Evolutionary conservation across 2,329 filamentous ascomycete species (phyloP), one percentile per base, ranked within the genome.

Genomic region (Tolypocladium paradoxum): DNA sequence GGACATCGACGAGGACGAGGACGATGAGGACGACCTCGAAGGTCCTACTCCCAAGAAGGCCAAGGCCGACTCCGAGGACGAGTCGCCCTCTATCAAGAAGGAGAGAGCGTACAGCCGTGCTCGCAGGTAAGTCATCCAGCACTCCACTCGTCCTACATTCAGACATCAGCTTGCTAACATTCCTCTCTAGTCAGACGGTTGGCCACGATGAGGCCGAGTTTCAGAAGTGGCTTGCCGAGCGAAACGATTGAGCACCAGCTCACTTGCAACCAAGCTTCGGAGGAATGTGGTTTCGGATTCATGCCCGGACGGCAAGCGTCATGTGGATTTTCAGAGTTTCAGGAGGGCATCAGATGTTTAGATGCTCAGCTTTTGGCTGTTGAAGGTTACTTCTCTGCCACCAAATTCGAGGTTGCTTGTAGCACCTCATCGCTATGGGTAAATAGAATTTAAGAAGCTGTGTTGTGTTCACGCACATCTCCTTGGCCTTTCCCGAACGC

Each of bases 21-120:
- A 57, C 11, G 54, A 54, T 3, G 56, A 53, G 8, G 50, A 50
- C 9, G 48, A 54, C 6, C 6, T 20, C 27, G 27, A 4, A 5
- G 27, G 16, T 34, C 53, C 57, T 24, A 60, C 65, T 6, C 49
- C 52, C 49, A 68, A 69, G 56, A 67, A 65, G 56, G 47, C 54
- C 38, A 71, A 71, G 63, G 56, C 59, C 14, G 35, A 38, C 29
- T 58, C 64, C 49, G 60, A 62, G 11, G 57, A 53, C 14, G 56
- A 57, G 4, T 12, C 49, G 0, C 35, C 51, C 6, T 35, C 36
- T 1, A 27, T 61, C 53, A 66, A 66, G 53, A 33, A 55, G 12
- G 57, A 62, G 33, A n/a, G 2, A 14, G 14, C 3, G 48, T 8
- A 11, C 3, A 14, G 8, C 6, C 48, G 48, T 18, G 49, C 54